phyloP scores from a whole-genome alignment of 2,329 filamentous ascomycete species.

The Xylaria sp. region DNA sequence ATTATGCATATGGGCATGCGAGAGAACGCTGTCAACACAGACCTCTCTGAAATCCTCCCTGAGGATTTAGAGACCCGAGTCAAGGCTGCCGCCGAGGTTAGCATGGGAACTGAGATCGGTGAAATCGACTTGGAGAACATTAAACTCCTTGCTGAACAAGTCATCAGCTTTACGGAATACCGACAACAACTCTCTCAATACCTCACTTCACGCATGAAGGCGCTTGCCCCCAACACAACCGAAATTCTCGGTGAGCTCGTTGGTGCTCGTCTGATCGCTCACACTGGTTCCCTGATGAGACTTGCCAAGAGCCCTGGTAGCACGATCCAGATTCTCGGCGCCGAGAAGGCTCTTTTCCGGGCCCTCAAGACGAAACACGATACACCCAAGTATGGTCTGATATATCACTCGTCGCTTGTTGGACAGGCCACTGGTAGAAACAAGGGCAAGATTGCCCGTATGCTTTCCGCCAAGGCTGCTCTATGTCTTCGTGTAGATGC shows the following conservation, averaged over 20 bases:
- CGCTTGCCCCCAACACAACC: slow-evolving; percentile 95
- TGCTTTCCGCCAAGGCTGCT: slow-evolving; percentile 92
- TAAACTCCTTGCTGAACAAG: slow-evolving; percentile 89
- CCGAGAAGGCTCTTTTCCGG: slow-evolving; percentile 98
- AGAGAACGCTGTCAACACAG: slow-evolving; percentile 77
- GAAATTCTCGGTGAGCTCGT: slow-evolving; percentile 93
- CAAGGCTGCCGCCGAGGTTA: slow-evolving; percentile 94
- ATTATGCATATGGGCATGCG: slow-evolving; percentile 92
- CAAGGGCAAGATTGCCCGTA: slow-evolving; percentile 99
- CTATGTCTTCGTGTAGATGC: slow-evolving; percentile 94
- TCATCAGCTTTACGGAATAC: slow-evolving; percentile 91
- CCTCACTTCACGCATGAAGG: slow-evolving; percentile 92
- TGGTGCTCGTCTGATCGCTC: slow-evolving; percentile 92
- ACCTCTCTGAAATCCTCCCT: slow-evolving; percentile 90
- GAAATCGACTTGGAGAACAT: slow-evolving; percentile 94
- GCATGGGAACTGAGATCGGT: slow-evolving; percentile 98
- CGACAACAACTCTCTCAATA: slow-evolving; percentile 88
- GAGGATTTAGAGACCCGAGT: slow-evolving; percentile 94
- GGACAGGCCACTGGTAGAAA: slow-evolving; percentile 97
- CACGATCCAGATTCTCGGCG: slow-evolving; percentile 97
- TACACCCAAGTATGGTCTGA: slow-evolving; percentile 96
- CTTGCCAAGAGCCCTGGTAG: slow-evolving; percentile 94
- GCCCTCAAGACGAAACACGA: slow-evolving; percentile 99
- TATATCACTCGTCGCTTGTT: slow-evolving; percentile 92
- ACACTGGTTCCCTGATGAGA: slow-evolving; percentile 93